Evolutionary conservation across 441 rosid genomes (phyloP).

Genomic region (Brassica hybrid): DNA sequence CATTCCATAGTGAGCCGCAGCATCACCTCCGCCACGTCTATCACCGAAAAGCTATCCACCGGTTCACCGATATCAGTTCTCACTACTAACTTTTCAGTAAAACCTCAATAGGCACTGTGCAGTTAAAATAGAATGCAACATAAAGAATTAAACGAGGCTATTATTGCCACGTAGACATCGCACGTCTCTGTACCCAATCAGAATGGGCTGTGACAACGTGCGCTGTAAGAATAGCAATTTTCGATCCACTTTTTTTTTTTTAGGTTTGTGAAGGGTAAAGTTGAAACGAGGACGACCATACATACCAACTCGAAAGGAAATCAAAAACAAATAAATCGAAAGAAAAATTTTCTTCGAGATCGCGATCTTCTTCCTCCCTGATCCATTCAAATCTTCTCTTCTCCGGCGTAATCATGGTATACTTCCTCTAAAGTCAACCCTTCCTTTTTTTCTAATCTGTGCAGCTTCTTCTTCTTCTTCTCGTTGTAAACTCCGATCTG

Average conservation of each 20-base stretch:
- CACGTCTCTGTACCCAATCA: constrained; percentile 24
- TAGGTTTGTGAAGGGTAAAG: neutral
- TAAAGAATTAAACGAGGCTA: neutral
- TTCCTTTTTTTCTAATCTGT: neutral
- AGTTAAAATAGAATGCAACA: neutral
- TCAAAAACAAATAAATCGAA: neutral
- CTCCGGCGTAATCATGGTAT: constrained; percentile 39
- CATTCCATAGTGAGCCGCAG: too few relatives aligned
- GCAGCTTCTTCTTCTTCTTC: neutral
- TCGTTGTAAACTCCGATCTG: neutral
- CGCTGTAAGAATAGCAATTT: constrained; percentile 23
- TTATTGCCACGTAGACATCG: neutral
- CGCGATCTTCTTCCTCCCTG: neutral
- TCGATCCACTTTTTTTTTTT: constrained; percentile 7
- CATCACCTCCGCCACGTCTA: too few relatives aligned
- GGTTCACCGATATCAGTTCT: too few relatives aligned
- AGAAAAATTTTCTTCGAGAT: neutral
- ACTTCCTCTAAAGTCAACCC: neutral
- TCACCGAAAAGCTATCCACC: too few relatives aligned
- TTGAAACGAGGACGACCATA: constrained; percentile 20
- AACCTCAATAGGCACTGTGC: too few relatives aligned
- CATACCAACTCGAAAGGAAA: neutral
- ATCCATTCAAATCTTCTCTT: neutral
- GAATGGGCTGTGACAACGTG: constrained; percentile 2
- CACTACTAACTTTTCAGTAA: too few relatives aligned